Evolutionary conservation across 768 basidiomycete genomes (phyloP).

Genomic region (Xerocomus brunneocitrinus): DNA sequence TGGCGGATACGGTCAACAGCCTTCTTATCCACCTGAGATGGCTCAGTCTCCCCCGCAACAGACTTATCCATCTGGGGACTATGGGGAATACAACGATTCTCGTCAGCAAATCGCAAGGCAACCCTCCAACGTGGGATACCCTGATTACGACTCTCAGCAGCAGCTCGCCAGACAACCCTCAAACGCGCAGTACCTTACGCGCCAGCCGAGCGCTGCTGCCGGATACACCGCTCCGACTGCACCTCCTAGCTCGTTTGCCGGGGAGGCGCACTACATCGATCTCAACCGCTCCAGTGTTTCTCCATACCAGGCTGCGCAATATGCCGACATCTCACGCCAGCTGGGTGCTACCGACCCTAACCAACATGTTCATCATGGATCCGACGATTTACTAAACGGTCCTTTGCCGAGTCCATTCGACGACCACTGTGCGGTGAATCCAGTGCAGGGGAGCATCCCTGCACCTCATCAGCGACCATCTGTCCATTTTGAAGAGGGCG

Average conservation of each 20-base stretch:
- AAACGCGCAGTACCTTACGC: slow-evolving; percentile 19
- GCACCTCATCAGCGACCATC: slow-evolving; percentile 37
- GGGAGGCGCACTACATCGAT: slow-evolving; percentile 52
- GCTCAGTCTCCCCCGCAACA: not conserved
- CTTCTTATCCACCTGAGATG: slow-evolving; percentile 16
- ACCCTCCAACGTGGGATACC: slow-evolving; percentile 13
- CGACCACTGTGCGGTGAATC: slow-evolving; percentile 8
- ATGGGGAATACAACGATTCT: slow-evolving; percentile 25
- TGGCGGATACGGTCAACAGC: slow-evolving; percentile 22
- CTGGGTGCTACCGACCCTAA: slow-evolving; percentile 36
- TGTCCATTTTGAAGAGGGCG: slow-evolving; percentile 55
- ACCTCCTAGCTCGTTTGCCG: slow-evolving; percentile 16
- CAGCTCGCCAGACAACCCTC: slow-evolving; percentile 25
- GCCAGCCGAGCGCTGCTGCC: slow-evolving; percentile 13
- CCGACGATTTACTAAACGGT: slow-evolving; percentile 14
- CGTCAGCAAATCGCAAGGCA: slow-evolving; percentile 22
- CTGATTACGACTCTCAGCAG: slow-evolving; percentile 27
- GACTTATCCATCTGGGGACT: slow-evolving; percentile 3
- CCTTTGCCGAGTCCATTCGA: slow-evolving; percentile 31
- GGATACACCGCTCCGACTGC: slow-evolving; percentile 8
- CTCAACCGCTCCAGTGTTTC: slow-evolving; percentile 65
- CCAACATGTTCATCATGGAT: slow-evolving; percentile 11
- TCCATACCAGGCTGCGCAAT: slow-evolving; percentile 72
- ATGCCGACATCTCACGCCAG: slow-evolving; percentile 61
- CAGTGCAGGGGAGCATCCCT: slow-evolving; percentile 6